Percentiles rank a stretch among this genome's conserved stretches.
Evolutionary conservation across 2,329 filamentous ascomycete genomes (phyloP).

Genomic region (Phialemonium atrogriseum): DNA sequence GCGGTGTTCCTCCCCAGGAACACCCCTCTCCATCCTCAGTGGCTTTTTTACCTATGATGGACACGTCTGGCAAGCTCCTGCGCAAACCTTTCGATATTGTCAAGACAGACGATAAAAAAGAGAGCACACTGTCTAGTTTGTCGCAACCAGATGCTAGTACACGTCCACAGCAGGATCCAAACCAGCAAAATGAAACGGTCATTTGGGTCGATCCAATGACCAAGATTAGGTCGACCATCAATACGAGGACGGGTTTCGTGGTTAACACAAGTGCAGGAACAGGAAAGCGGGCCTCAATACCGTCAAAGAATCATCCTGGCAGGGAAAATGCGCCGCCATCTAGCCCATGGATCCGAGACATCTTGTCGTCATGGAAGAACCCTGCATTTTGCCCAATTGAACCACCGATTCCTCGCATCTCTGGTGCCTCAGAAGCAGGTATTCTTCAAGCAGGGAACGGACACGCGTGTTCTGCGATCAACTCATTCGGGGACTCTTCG

Average conservation of each 20-base stretch:
- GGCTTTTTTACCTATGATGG: too few relatives aligned
- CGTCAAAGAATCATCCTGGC: constrained; percentile 1
- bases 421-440: constrained; percentile 10
- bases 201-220: constrained; percentile 56
- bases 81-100: constrained; percentile 36
- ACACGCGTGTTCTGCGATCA: constrained; percentile 3
- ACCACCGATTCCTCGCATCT: constrained; percentile 32
- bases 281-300: constrained; percentile 16
- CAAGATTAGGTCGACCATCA: constrained; percentile 39
- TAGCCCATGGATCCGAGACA: constrained; percentile 46
- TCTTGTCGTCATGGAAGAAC: constrained; percentile 64
- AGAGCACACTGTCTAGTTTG: too few relatives aligned
- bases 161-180: constrained; percentile 3
- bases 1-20: too few relatives aligned
- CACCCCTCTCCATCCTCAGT: too few relatives aligned
- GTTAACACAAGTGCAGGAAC: constrained; percentile 15
- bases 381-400: constrained; percentile 57
- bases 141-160: too few relatives aligned
- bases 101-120: too few relatives aligned
- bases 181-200: constrained; percentile 19
- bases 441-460: not conserved
- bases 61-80: constrained; percentile 30
- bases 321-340: constrained; percentile 16
- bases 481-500: constrained; percentile 5
- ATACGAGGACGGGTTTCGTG: constrained; percentile 46